Evolutionary conservation across 306 rosid genomes (phyloP), one percentile per base, ranked within the genome.

Genomic region (Arachis stenosperma): DNA sequence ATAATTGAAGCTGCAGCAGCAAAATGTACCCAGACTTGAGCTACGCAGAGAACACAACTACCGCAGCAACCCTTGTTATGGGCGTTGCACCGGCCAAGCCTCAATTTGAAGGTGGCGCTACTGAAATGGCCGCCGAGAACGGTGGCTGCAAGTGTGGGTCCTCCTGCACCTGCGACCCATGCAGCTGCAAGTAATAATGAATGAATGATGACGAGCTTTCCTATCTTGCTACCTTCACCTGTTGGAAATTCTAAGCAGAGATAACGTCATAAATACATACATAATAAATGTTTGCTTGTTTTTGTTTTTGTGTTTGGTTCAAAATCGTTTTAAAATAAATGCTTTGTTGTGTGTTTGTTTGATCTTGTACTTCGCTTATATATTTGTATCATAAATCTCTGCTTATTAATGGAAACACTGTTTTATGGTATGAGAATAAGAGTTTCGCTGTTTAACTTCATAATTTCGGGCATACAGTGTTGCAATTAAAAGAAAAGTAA

Each of bases 61-160:
- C 86, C 63, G 33, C 81, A 8, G 83, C 80, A 81, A 83, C 86
- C 29, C 75, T 83, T 36, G 15, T 88, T 1, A 6, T 83, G 64
- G 89, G 91, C 0, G 82, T 89, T 44, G 90, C 80, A 33, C 83
- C 97, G 2, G 66, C 10, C 6, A 81, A 60, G 67, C 61, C 85
- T 5, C 71, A 81, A 11, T 67, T 76, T 0, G 90, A 81, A 60
- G 81, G 77, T 11, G 62, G 84, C 65, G 27, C 27, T 22, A 22
- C 27, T 22, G 93, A 88, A 73, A 79, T 84, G 84, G 81, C 41
- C 0, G 85, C 85, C 2, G 92, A 79, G 75, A 60, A 57, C 30
- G 81, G 56, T 30, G 88, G 92, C 42, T 92, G 98, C 90, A 88
- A 83, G 83, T 92, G 98, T 41, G 90, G 94, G 14, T 61, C 59